These are phyloP conservation scores for Penicillium olsonii DNA, from an alignment of 2,329 filamentous ascomycete genomes.

Conservation along the genomic window DNA sequence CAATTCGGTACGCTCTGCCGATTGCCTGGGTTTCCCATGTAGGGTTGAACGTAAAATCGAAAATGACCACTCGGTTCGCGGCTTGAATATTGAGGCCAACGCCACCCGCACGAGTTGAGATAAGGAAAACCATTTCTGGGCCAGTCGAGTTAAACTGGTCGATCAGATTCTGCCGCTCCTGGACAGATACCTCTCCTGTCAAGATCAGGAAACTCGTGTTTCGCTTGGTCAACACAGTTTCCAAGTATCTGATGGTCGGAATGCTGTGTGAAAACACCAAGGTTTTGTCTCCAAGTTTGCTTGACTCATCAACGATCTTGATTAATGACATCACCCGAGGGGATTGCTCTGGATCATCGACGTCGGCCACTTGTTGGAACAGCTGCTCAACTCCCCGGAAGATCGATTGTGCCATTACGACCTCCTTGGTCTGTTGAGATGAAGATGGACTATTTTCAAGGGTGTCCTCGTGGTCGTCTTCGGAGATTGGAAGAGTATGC, in stretches of 20 bases:
- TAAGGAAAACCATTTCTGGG: constrained; percentile 65
- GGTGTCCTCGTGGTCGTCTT: too few relatives aligned
- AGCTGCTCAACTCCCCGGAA: constrained; percentile 36
- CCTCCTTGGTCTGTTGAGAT: constrained; percentile 14
- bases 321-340: constrained; percentile 69
- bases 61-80: constrained; percentile 82
- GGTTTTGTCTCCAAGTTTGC: constrained; percentile 67
- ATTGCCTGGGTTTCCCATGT: constrained; percentile 82
- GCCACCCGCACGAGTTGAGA: constrained; percentile 81
- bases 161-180: constrained; percentile 61
- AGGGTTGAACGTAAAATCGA: constrained; percentile 82
- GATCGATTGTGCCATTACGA: neutral
- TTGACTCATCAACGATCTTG: constrained; percentile 68
- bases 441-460: constrained; percentile 10
- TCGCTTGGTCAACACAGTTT: too few relatives aligned
- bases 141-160: constrained; percentile 67
- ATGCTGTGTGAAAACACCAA: constrained; percentile 79
- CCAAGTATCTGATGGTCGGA: constrained; percentile 68
- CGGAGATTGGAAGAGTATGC: too few relatives aligned
- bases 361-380: constrained; percentile 32
- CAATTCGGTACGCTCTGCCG: constrained; percentile 81
- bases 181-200: constrained; percentile 64
- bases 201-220: too few relatives aligned
- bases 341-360: constrained; percentile 57
- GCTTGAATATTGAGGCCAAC: constrained; percentile 80